Percentiles rank a stretch among this genome's conserved stretches.
These are phyloP conservation scores for Colletotrichum australisinense DNA, from an alignment of 2,329 filamentous ascomycete genomes.

Conservation along the genomic window DNA sequence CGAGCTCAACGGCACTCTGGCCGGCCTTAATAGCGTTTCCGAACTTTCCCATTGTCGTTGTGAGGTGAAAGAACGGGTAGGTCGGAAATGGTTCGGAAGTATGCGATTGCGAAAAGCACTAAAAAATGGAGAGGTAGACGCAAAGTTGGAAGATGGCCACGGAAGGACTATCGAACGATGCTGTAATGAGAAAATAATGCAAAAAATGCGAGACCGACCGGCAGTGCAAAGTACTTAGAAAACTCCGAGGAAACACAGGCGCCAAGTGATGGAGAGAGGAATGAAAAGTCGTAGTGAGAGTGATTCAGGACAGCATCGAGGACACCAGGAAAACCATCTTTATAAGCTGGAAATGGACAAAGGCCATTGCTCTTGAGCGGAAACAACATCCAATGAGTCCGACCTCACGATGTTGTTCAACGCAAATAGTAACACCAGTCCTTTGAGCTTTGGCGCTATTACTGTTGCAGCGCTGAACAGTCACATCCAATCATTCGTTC, in stretches of 20 bases:
- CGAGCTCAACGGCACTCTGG: slow-evolving; percentile 47
- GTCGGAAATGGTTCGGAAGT: background rate
- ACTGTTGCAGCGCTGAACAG: slow-evolving; percentile 1
- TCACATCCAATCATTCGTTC: slow-evolving; percentile 17
- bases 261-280: background rate
- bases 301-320: background rate
- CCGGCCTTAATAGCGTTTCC: slow-evolving; percentile 46
- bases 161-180: background rate
- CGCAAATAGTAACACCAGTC: background rate
- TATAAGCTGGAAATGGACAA: slow-evolving; percentile 19
- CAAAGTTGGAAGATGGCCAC: background rate
- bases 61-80: background rate
- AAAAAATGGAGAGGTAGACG: background rate
- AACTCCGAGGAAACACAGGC: slow-evolving; percentile 9
- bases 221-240: slow-evolving; percentile 1
- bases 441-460: background rate
- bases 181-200: background rate
- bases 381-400: slow-evolving; percentile 13
- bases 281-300: background rate
- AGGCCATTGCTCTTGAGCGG: background rate
- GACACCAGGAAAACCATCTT: background rate
- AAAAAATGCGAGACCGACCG: background rate
- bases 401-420: slow-evolving; percentile 1
- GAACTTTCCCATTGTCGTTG: slow-evolving; percentile 44
- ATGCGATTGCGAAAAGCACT: too few species aligned